A percentile compares a stretch with the other conserved stretches of the same genome.
Evolutionary conservation across 73 alveolate species (phyloP).

Genomic region (Paramecium biaurelia): DNA sequence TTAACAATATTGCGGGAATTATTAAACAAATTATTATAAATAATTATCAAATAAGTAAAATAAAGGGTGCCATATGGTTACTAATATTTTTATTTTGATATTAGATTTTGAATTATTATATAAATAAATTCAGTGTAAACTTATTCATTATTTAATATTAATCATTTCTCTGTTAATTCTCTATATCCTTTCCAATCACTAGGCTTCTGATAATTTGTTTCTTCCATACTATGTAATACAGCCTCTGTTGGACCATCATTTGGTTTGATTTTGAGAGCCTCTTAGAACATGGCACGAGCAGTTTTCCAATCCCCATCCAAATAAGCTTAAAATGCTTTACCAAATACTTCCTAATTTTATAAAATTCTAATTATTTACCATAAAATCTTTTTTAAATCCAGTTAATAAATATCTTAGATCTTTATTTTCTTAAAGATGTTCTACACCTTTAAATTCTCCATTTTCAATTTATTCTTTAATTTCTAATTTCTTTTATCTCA

Average conservation of each 20-base stretch:
- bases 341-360: slow-evolving; percentile 53
- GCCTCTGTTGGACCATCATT: slow-evolving; percentile 67
- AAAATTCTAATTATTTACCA: slow-evolving; percentile 6
- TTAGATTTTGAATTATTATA: background rate
- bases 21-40: too few species aligned
- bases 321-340: slow-evolving; percentile 71
- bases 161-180: slow-evolving; percentile 58
- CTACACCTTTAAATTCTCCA: slow-evolving; percentile 12
- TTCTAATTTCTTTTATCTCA: slow-evolving; percentile 45
- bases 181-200: slow-evolving; percentile 81
- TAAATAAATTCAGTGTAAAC: background rate
- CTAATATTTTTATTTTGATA: background rate
- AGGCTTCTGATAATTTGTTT: slow-evolving; percentile 71
- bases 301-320: slow-evolving; percentile 76
- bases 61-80: too few species aligned
- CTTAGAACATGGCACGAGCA: slow-evolving; percentile 67
- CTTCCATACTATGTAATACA: slow-evolving; percentile 70
- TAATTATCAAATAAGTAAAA: too few species aligned
- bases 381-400: slow-evolving; percentile 71
- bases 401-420: slow-evolving; percentile 67
- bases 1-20: too few species aligned
- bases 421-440: background rate
- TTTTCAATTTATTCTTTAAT: background rate
- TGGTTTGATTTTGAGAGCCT: slow-evolving; percentile 44
- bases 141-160: background rate